These are phyloP conservation scores for Fremontodendron californicum DNA, from an alignment of 345 rosid species.

Conservation along the genomic window DNA sequence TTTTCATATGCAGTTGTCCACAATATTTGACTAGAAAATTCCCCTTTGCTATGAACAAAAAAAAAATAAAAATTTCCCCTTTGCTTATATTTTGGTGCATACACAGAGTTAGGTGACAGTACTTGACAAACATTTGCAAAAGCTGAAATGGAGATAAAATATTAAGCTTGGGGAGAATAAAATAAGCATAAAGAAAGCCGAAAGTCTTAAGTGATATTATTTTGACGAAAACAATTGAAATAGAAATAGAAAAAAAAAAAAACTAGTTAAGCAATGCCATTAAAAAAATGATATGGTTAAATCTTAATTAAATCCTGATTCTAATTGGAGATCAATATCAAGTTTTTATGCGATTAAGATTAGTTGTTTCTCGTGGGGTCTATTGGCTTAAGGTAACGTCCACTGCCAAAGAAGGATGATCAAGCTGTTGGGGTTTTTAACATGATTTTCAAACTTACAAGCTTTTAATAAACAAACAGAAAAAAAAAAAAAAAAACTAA, in stretches of 20 bases:
- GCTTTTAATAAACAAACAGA: not conserved
- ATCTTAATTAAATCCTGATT: too few relatives aligned
- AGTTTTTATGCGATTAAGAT: too few relatives aligned
- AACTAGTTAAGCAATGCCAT: too few relatives aligned
- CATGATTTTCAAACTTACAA: not conserved
- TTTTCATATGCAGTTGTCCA: not conserved
- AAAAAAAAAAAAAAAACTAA: too few relatives aligned
- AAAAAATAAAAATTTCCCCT: not conserved
- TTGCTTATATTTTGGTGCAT: not conserved
- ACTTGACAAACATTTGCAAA: not conserved
- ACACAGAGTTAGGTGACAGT: not conserved
- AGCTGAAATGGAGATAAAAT: not conserved
- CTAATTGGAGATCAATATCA: too few relatives aligned
- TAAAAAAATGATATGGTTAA: too few relatives aligned
- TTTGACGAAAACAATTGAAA: not conserved
- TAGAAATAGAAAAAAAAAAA: too few relatives aligned
- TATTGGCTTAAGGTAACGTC: not conserved
- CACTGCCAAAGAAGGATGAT: not conserved
- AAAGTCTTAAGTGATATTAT: not conserved
- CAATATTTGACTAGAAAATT: not conserved
- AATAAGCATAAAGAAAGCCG: not conserved
- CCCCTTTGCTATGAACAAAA: too few relatives aligned
- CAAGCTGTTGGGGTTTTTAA: not conserved
- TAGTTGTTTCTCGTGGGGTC: not conserved
- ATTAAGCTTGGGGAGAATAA: not conserved